Evolutionary conservation across 2,329 filamentous ascomycete genomes (phyloP), one percentile per base, ranked within the genome.

Genomic region (Xylariaceae sp.): DNA sequence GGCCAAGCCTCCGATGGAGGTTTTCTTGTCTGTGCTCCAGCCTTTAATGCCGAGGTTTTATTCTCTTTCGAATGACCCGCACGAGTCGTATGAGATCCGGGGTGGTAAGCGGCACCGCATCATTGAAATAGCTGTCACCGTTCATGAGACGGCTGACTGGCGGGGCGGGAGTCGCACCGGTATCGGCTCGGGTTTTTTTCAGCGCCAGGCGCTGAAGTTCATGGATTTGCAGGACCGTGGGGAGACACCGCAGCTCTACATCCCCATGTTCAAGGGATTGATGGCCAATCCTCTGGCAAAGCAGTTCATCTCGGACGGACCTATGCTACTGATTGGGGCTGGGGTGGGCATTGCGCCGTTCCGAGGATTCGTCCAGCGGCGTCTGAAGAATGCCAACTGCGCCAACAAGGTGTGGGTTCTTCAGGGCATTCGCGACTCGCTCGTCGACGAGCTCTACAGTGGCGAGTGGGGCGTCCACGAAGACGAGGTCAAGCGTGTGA

Each of bases 1-100:
- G 39, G 84, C 89, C 6, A 89, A 90, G 68, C 94, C 94, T 49
- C 91, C 92, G 3, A 78, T 99, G 63, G 88, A 94, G 51, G 78
- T 85, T 55, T 78, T 99, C 10, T 80, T 96, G 34, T 88, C 88
- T 2, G 81, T 87, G 41, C 81, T 96, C 49, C 88, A 88, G 64
- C 88, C 89, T 46, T 80, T 97, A 48, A 97, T 97, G 92, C 94
- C 94, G 2, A 88, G 94, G 56, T 99, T 99, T 77, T 99, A 99
- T 76, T 97, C 92, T 3, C 84, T 99, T 13, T 96, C 92, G 50
- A 96, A 96, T 70, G 94, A 99, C 66, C 94, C 94, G 0, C 89
- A 94, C 60, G 84, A 95, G 62, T 80, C 79, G 7, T 88, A 81
- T 57, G 80, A 81, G 58, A 80, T 85, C 19, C 81, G 84, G 58